Conservation (phyloP, 805 yeast species). For the Candida rishiriensis region DNA sequence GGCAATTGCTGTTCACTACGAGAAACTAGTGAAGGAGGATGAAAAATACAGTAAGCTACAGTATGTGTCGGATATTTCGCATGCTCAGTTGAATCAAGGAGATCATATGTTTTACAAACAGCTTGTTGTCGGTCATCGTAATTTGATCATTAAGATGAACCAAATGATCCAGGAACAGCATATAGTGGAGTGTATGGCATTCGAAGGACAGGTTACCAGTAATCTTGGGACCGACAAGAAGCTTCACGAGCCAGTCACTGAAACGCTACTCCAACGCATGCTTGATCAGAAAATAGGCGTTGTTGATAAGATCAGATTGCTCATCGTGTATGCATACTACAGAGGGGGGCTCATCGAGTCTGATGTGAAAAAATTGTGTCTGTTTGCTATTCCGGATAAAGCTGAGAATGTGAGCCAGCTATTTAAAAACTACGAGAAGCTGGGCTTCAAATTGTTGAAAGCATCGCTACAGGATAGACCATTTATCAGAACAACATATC, state of each 20-base stretch:
- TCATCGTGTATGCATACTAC: conserved; percentile 69
- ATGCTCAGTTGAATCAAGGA: conserved; percentile 25
- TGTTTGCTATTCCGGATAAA: conserved; percentile 40
- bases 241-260: conserved; percentile 49
- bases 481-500: conserved; percentile 46
- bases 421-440: conserved; percentile 50
- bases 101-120: conserved; percentile 21
- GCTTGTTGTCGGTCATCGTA: conserved; percentile 26
- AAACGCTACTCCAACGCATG: conserved; percentile 54
- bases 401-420: conserved; percentile 42
- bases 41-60: conserved; percentile 20
- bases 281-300: conserved; percentile 43
- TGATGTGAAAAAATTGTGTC: conserved; percentile 67
- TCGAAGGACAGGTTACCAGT: conserved; percentile 80
- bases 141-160: conserved; percentile 50
- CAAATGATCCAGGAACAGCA: conserved; percentile 43
- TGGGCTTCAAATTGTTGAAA: conserved; percentile 34
- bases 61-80: conserved; percentile 24
- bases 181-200: conserved; percentile 58
- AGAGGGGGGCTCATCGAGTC: conserved; percentile 75
- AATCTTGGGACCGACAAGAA: conserved; percentile 63
- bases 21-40: conserved; percentile 22
- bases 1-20: conserved; percentile 17
- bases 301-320: conserved; percentile 69
- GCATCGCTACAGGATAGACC: conserved; percentile 36